phyloP scores from a whole-genome alignment of 176 grass and related monocot genomes.

The Metroxylon sagu region DNA sequence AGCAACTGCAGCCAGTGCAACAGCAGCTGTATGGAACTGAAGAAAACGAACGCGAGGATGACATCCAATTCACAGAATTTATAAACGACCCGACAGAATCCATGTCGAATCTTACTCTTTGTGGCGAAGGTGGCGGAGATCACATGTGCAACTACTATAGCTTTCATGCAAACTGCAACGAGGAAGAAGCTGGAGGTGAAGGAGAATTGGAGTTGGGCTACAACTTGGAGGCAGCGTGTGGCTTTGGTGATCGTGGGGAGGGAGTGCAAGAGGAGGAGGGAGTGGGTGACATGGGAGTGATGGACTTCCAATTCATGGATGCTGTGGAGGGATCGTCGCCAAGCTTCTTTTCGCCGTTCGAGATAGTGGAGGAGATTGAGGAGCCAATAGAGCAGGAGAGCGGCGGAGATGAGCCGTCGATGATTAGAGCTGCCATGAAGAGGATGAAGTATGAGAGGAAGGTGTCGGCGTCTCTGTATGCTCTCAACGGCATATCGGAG shows the following conservation, averaged over 20 bases:
- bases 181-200: background rate
- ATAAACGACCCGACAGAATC: constrained; percentile 18
- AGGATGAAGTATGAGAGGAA: constrained; percentile 29
- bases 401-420: constrained; percentile 7
- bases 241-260: background rate
- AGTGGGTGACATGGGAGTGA: constrained; percentile 8
- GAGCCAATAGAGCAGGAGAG: constrained; percentile 9
- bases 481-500: constrained; percentile 19
- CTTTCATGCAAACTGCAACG: background rate
- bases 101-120: background rate
- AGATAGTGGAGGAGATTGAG: constrained; percentile 20
- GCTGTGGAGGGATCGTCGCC: constrained; percentile 8
- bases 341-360: constrained; percentile 12
- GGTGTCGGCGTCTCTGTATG: constrained; percentile 17
- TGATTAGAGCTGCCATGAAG: constrained; percentile 11
- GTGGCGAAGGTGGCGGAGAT: constrained; percentile 19
- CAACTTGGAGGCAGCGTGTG: background rate
- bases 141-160: background rate
- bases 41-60: constrained; percentile 3
- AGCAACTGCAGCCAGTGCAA: no score
- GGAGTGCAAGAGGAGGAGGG: constrained; percentile 18
- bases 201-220: no score
- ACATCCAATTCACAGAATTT: constrained; percentile 43
- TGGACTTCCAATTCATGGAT: constrained; percentile 70
- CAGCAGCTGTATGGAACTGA: no score